Evolutionary conservation across 2,329 filamentous ascomycete genomes (phyloP), one percentile per base, ranked within the genome.

Genomic region (Diaporthe longicolla): DNA sequence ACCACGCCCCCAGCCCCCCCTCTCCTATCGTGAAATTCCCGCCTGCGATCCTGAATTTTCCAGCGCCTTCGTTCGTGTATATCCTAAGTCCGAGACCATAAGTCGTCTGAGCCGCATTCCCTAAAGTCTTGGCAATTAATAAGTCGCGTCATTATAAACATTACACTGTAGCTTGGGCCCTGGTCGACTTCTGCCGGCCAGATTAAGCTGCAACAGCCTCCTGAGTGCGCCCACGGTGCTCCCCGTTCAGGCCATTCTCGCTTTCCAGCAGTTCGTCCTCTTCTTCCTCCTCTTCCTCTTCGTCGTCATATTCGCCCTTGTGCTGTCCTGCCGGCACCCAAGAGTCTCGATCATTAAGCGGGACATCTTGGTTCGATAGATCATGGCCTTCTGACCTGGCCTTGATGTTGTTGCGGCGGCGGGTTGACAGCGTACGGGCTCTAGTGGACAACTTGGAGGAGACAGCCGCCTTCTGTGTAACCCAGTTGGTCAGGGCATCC

Each of bases 401-500:
- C 77, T 87, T 88, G 80, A 93, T 90, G 82, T 93, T 93, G 82
- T 93, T 92, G 74, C 93, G 91, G 77, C 95, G 93, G 78, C 95
- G 93, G 83, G 95, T 94, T 59, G 94, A 97, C 48, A 98, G 90
- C 21, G 93, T 97, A 78, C 95, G 94, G 54, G 96, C 92, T 74
- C 97, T 94, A 24, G 92, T 93, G 6, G 95, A 98, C 65, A 99
- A 91, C 83, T 94, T 95, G 77, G 95, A 93, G 73, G 90, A 93
- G 78, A 99, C 95, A 59, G 94, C 93, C 8, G 97, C 96, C 81
- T 97, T 97, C 80, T 95, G 93, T 73, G 92, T 90, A 52, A 98
- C 95, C 97, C 97, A 99, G 88, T 98, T 98, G 83, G 95, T 98
- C 75, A 99, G 92, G 1, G 97, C 91, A 82, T 98, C 95, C 85